Evolutionary conservation across 1,139 yeast genomes (phyloP), one percentile per base, ranked within the genome.

Genomic region (Komagataea norvegica): DNA sequence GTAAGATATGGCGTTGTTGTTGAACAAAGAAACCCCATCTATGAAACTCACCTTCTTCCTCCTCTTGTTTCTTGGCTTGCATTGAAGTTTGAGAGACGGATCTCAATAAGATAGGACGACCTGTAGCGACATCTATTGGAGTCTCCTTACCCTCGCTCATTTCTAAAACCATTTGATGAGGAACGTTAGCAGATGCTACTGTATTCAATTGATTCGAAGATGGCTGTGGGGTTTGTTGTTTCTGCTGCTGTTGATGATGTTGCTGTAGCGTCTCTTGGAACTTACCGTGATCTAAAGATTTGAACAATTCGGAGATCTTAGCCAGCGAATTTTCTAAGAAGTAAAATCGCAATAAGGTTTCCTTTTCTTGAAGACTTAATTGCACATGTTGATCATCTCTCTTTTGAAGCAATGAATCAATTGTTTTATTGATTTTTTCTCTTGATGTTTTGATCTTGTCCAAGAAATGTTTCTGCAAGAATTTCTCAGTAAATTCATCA

Each of bases 11-110:
- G 23, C 67, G 60, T 44, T 77, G 72, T 54, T 76, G 84, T 54
- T 79, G 84, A 50, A 81, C 78, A 52, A 76, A 80, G 52, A 73
- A 75, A 13, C 94, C 94, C 76, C 86, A 77, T 60, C 83, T 78
- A 60, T 86, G 95, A 45, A 87, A 70, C 54, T 85, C 95, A 48
- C 96, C 96, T 66, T 88, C 96, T 59, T 88, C 96, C 46, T 79
- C 77, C 53, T 87, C 95, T 57, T 82, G 87, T 47, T 73, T 77
- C 56, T 77, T 82, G 16, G 88, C 83, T 48, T 78, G 78, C 6
- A 74, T 54, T 1, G 85, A 78, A 0, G 86, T 78, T 46, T 75
- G 82, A 2, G 87, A 79, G 6, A 76, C 64, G 4, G 79, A 74
- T 50, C 79, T 69, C 61, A 78, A 70, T 42, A 80, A 62, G 16